These are phyloP conservation scores for Lablab purpureus DNA, from an alignment of 306 rosid genomes.

Conservation along the genomic window DNA sequence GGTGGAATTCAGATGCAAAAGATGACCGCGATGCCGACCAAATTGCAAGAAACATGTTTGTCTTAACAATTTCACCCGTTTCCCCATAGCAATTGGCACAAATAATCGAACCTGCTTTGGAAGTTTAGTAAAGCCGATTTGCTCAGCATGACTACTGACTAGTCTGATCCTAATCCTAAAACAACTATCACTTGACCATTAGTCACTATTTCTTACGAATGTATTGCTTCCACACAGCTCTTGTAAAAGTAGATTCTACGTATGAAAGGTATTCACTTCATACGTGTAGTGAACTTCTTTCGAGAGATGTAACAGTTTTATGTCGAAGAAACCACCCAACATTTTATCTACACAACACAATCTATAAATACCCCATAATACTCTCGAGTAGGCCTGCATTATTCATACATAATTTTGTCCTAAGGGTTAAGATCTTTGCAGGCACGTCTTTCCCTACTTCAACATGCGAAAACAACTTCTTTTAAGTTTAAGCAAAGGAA, in stretches of 20 bases:
- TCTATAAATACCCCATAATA: neutral
- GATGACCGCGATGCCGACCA: neutral
- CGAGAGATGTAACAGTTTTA: too few relatives aligned
- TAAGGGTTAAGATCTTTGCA: neutral
- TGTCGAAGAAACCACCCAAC: neutral
- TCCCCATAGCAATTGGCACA: neutral
- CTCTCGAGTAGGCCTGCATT: neutral
- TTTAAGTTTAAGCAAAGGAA: too few relatives aligned
- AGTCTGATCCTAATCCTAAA: too few relatives aligned
- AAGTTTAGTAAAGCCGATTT: neutral
- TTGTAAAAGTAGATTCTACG: too few relatives aligned
- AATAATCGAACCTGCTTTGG: neutral
- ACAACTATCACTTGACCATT: too few relatives aligned
- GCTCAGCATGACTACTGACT: neutral
- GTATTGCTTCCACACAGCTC: too few relatives aligned
- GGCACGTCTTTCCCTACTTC: too few relatives aligned
- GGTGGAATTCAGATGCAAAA: neutral
- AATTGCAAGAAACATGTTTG: neutral
- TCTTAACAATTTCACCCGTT: neutral
- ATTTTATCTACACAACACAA: neutral
- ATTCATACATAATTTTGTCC: too few relatives aligned
- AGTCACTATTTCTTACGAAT: too few relatives aligned
- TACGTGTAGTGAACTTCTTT: too few relatives aligned
- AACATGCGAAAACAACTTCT: too few relatives aligned
- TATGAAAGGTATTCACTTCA: too few relatives aligned